Evolutionary conservation across 257 asterid genomes (phyloP).

Genomic region (Petunia secreta): DNA sequence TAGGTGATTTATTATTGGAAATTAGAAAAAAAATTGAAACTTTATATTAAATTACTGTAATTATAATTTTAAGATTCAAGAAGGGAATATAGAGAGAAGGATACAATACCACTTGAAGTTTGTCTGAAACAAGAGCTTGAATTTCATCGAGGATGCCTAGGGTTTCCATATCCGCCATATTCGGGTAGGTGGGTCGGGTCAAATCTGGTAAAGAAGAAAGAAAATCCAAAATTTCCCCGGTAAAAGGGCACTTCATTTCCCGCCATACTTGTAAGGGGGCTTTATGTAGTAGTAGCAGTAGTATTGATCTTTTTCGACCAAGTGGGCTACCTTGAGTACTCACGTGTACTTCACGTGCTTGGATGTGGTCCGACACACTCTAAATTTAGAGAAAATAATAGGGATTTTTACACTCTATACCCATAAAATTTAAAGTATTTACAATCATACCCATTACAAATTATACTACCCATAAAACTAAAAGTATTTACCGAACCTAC

Average conservation of each 20-base stretch:
- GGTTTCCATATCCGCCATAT: constrained; percentile 72
- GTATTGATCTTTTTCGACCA: no score
- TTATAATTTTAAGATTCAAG: background rate
- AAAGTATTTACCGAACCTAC: no score
- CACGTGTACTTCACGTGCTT: constrained; percentile 21
- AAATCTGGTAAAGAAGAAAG: constrained; percentile 1
- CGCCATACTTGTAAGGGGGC: constrained; percentile 46
- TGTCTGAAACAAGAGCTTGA: constrained; percentile 79
- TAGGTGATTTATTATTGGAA: background rate
- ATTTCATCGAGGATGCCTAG: constrained; percentile 74
- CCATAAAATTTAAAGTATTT: no score
- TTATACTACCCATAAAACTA: no score
- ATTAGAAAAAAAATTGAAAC: background rate
- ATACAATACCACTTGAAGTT: constrained; percentile 85
- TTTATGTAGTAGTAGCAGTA: background rate
- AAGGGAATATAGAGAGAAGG: constrained; percentile 4
- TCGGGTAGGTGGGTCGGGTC: constrained; percentile 33
- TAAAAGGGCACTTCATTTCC: constrained; percentile 48
- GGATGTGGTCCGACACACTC: no score
- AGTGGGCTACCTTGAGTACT: background rate
- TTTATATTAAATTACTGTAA: background rate
- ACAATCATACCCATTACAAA: no score
- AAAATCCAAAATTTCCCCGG: constrained; percentile 37
- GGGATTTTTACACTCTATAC: no score
- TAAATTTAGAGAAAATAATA: no score